Evolutionary conservation across 2,329 filamentous ascomycete genomes (phyloP), one percentile per base, ranked within the genome.

Genomic region (Arthroderma sp.): DNA sequence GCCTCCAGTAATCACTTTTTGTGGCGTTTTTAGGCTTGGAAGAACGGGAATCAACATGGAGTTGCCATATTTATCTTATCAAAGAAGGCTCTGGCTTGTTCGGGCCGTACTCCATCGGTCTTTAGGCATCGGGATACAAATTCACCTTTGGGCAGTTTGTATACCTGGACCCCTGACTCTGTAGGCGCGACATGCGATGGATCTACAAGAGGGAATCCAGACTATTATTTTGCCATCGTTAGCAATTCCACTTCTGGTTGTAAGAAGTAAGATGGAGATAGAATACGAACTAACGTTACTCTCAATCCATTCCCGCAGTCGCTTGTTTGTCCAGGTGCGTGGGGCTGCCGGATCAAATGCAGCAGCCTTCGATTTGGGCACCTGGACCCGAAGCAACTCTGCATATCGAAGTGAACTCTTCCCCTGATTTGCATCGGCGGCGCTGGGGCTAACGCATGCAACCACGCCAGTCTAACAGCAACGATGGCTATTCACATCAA

Each of bases 401-500:
- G 47, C 47, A 51, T 51, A 51, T 51, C 47, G 47, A 51, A 51
- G 47, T 15, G 47, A 51, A 8, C 47, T 51, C 25, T 51, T 51
- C 25, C 47, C 47, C 28, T 51, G 47, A 51, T 33, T 51, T 33
- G 28, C 47, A n/a, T 51, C 47, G n/a, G n/a, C 25, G 19, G 47
- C 47, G 28, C 47, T 51, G 47, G 47, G 47, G 25, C 47, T 51
- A 51, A 51, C 47, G 47, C 47, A 51, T 51, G 47, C 47, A 51
- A 51, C 47, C 9, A 51, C 47, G 47, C 25, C 47, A 33, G 47
- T 51, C 47, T 51, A 33, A n/a, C 47, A 51, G 47, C 25, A 51
- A 51, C 47, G 47, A 51, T 31, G 47, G 47, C 47, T 51, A 17
- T 51, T 51, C 21, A 51, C 47, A 19, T 51, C 47, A 51, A 51